phyloP scores from a whole-genome alignment of 208 protist species.

The Acanthamoeba healyi region DNA sequence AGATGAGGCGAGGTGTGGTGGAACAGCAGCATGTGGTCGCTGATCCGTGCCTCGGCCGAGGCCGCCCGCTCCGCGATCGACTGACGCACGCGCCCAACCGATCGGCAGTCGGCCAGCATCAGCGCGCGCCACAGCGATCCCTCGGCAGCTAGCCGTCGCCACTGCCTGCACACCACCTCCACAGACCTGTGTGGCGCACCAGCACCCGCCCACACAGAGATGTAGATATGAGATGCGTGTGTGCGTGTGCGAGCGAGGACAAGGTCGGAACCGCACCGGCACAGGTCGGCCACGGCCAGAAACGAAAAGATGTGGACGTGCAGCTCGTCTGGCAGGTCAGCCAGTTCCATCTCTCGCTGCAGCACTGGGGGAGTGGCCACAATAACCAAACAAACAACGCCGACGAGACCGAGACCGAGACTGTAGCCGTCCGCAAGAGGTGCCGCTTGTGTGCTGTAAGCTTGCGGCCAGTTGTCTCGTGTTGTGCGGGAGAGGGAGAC shows the following conservation, averaged over 20 bases:
- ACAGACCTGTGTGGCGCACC: background rate
- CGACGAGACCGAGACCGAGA: too few relatives aligned
- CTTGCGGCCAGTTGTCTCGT: background rate
- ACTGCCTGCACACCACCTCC: background rate
- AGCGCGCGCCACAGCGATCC: background rate
- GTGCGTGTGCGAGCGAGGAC: too few relatives aligned
- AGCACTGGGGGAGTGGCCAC: too few relatives aligned
- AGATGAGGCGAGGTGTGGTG: background rate
- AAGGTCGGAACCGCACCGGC: background rate
- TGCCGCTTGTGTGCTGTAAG: too few relatives aligned
- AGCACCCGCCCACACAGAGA: too few relatives aligned
- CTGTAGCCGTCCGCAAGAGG: too few relatives aligned
- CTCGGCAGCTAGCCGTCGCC: background rate
- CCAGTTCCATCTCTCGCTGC: background rate
- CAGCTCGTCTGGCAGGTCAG: background rate
- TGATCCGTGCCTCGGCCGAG: background rate
- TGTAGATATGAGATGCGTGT: too few relatives aligned
- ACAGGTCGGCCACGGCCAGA: background rate
- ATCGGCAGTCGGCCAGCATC: background rate
- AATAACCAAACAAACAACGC: too few relatives aligned
- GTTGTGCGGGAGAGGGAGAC: background rate
- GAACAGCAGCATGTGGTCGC: background rate
- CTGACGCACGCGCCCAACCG: background rate
- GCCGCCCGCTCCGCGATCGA: background rate
- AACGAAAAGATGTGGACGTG: constrained; percentile 2